These are phyloP conservation scores for Smittium culicis DNA, from an alignment of 371 early-diverging fungal genomes.

Conservation along the genomic window DNA sequence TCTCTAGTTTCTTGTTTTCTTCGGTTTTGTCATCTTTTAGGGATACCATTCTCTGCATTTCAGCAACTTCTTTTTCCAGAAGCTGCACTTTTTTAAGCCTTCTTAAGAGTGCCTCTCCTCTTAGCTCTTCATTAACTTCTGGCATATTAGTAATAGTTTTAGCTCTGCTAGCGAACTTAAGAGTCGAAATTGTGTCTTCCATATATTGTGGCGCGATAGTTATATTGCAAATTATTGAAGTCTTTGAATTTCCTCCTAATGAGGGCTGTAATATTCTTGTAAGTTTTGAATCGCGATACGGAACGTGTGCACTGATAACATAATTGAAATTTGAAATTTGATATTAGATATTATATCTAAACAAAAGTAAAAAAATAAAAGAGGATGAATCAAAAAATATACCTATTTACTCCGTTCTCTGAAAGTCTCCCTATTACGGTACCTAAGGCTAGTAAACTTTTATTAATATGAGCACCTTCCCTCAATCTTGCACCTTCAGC, in stretches of 20 bases:
- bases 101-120: conserved; percentile 32
- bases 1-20: neutral
- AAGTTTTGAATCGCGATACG: conserved; percentile 47
- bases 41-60: conserved; percentile 15
- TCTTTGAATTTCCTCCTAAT: conserved; percentile 51
- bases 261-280: conserved; percentile 55
- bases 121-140: conserved; percentile 46
- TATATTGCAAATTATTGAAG: conserved; percentile 57
- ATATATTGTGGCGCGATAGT: conserved; percentile 37
- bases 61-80: conserved; percentile 36
- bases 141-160: conserved; percentile 53
- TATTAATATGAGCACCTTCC: conserved; percentile 99
- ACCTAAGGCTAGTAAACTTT: conserved; percentile 83
- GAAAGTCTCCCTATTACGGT: conserved; percentile 94
- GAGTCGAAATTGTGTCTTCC: conserved; percentile 50
- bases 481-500: conserved; percentile 91
- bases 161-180: conserved; percentile 54
- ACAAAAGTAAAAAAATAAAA: neutral
- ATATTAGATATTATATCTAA: too few relatives aligned
- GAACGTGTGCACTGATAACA: conserved; percentile 36
- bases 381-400: neutral
- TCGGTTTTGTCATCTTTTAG: neutral
- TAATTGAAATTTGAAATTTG: too few relatives aligned
- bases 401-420: conserved; percentile 16
- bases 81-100: conserved; percentile 34